phyloP scores from a whole-genome alignment of 306 rosid species.

The Malus sylvestris region DNA sequence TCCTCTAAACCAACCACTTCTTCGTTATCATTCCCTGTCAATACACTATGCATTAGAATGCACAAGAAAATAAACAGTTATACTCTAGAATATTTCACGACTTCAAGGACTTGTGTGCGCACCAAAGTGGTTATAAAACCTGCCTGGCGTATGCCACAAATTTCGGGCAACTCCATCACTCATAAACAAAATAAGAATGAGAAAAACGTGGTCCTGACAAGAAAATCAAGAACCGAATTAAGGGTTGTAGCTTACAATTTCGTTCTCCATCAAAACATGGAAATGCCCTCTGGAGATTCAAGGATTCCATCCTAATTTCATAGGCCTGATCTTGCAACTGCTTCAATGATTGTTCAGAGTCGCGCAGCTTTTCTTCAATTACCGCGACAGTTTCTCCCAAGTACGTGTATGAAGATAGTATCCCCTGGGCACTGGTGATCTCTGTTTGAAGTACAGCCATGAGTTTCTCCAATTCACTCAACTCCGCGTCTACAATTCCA shows the following conservation, averaged over 20 bases:
- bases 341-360: slow-evolving; percentile 43
- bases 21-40: slow-evolving; percentile 44
- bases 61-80: not conserved
- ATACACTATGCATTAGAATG: not conserved
- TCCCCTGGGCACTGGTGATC: slow-evolving; percentile 30
- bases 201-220: not conserved
- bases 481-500: slow-evolving; percentile 72
- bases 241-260: slow-evolving; percentile 36
- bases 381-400: slow-evolving; percentile 31
- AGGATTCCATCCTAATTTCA: slow-evolving; percentile 59
- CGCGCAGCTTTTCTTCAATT: slow-evolving; percentile 45
- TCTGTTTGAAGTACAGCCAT: slow-evolving; percentile 44
- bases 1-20: slow-evolving; percentile 28
- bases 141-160: not conserved
- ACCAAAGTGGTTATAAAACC: not conserved
- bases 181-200: slow-evolving; percentile 4
- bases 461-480: slow-evolving; percentile 46
- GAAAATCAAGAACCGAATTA: not conserved
- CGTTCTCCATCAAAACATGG: slow-evolving; percentile 34
- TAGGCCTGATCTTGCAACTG: slow-evolving; percentile 56
- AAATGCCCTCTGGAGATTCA: slow-evolving; percentile 42
- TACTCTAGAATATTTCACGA: not conserved
- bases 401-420: slow-evolving; percentile 27
- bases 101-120: not conserved
- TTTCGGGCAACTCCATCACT: not conserved